Evolutionary conservation across 345 rosid genomes (phyloP), one percentile per base, ranked within the genome.

Genomic region (Excoecaria agallocha): DNA sequence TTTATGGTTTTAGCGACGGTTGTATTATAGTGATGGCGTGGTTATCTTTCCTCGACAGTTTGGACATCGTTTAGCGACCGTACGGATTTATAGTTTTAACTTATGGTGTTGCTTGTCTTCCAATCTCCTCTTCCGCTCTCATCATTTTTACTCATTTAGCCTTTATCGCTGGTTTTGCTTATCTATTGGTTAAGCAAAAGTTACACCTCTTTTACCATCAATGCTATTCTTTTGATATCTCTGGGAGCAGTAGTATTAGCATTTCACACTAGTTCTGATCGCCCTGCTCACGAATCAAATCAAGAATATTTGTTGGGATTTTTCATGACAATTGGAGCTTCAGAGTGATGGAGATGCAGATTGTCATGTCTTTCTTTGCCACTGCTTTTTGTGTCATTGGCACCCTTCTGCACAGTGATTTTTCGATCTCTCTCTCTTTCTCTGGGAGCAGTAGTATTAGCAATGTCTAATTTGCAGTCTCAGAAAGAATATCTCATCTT

Each of bases 331-430:
- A 70, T 81, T 25, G 78, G 56, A 43, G 76, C 84, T 66, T 52
- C 84, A 0, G 76, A 61, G 84, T 81, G 1, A 70, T 81, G 76
- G 79, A 81, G 66, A n/a, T n/a, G n/a, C n/a, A n/a, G n/a, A n/a
- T n/a, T n/a, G n/a, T n/a, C n/a, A n/a, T n/a, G n/a, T 74, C 78
- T 0, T 77, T 81, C 66, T 81, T 72, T 24, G 84, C 84, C 22
- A 77, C 84, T 2, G 73, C 49, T 35, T 81, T 81, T 68, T 74
- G 81, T 45, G 16, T 49, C 6, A 46, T 56, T 17, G 84, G 78
- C 52, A 81, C 77, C 81, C 3, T n/a, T n/a, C 4, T 77, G 5
- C 76, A 69, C 56, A 75, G 25, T 8, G 64, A 24, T 59, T 35
- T 59, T 24, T 10, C 13, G 39, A n/a, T n/a, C n/a, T n/a, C n/a